Percentiles rank a stretch among this genome's conserved stretches.
phyloP scores from a whole-genome alignment of 257 asterid species.

The Solanum lycopersicoides region DNA sequence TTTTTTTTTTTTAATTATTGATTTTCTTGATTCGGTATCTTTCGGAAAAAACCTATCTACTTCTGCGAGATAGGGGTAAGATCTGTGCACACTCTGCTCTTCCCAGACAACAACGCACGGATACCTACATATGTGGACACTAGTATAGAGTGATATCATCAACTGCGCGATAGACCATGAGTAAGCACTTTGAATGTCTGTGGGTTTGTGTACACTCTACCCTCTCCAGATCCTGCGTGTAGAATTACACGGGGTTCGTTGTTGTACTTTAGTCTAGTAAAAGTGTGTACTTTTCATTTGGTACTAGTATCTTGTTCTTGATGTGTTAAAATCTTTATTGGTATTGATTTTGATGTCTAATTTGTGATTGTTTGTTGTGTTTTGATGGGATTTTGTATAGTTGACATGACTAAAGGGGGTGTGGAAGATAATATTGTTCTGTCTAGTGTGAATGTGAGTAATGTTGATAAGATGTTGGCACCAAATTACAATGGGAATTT shows the following conservation, averaged over 20 bases:
- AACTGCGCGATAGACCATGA: neutral
- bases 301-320: neutral
- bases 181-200: neutral
- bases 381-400: neutral
- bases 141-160: neutral
- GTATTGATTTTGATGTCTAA: neutral
- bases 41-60: neutral
- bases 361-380: neutral
- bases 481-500: conserved; percentile 38
- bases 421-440: neutral
- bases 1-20: neutral
- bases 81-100: neutral
- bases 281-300: neutral
- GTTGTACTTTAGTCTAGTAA: neutral
- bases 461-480: conserved; percentile 19
- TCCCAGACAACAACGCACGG: neutral
- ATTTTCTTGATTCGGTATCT: neutral
- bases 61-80: neutral
- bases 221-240: accelerated
- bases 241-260: neutral
- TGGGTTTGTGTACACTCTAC: neutral
- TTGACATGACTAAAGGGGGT: conserved; percentile 4
- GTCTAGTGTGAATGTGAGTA: conserved; percentile 8
- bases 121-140: neutral
- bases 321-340: neutral